Evolutionary conservation across 768 basidiomycete genomes (phyloP), one percentile per base, ranked within the genome.

Genomic region (Auricularia cornea): DNA sequence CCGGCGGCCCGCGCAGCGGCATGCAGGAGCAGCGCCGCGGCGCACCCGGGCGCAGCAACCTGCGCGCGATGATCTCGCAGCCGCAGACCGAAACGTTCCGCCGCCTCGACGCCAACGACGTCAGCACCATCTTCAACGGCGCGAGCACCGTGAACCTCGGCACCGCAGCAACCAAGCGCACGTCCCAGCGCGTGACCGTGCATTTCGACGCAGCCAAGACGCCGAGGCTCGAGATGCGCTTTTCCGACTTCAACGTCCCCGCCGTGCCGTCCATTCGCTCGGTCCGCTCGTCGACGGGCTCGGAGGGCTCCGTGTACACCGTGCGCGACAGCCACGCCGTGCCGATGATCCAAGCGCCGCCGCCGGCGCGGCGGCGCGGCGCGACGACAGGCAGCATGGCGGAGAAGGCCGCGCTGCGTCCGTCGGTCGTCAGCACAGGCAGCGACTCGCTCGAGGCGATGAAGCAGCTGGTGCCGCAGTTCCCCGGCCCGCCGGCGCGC

Each of bases 81-180:
- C 84, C 84, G 51, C 79, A 81, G 30, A 67, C 77, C 61, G 83
- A 78, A 67, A 81, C 81, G 23, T 84, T 88, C 72, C 80, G 74
- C 26, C 80, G 80, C 3, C 31, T 62, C 16, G 61, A 59, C 38
- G 23, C 52, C 54, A 38, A 35, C 23, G 52, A 44, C 18, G 20
- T 29, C 48, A n/a, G 28, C 29, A 16, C 30, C 12, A 14, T 31
- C 6, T 59, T 62, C 23, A 44, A 57, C 63, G 23, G 28, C 64
- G 26, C 29, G 62, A 32, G 66, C 26, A 26, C 14, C 26, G 8
- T 26, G 10, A 26, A 12, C 14, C 8, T 66, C 3, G 28, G 30
- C 2, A 16, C n/a, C 40, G 12, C 62, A 67, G 61, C 67, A 67
- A 18, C 64, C 29, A 28, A 16, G n/a, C n/a, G 14, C 26, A 44